phyloP scores from a whole-genome alignment of 768 basidiomycete genomes.

The Hirschioporus abietinus region DNA sequence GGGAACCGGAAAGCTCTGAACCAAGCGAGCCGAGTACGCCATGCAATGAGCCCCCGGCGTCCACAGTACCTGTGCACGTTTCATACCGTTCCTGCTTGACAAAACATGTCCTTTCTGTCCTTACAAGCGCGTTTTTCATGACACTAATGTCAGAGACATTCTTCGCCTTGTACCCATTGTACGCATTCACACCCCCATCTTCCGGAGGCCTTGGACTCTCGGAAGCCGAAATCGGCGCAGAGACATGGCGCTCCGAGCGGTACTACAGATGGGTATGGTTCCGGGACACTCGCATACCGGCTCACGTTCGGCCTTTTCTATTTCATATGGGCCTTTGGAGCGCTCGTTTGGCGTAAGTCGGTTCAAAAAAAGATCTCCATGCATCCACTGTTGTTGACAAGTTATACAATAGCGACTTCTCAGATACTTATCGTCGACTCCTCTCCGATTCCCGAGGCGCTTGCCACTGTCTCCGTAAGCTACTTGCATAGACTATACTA shows the following conservation, averaged over 20 bases:
- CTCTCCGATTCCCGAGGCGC: not conserved
- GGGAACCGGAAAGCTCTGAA: not conserved
- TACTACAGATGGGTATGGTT: slow-evolving; percentile 3
- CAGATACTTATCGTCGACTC: not conserved
- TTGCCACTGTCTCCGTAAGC: not conserved
- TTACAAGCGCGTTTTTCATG: slow-evolving; percentile 10
- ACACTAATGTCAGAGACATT: slow-evolving; percentile 7
- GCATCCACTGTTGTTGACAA: not conserved
- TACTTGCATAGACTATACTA: not conserved
- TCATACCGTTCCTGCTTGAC: slow-evolving; percentile 8
- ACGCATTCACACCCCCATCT: slow-evolving; percentile 11
- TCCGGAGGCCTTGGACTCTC: slow-evolving; percentile 14
- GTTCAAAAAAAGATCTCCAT: not conserved
- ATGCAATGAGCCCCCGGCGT: not conserved
- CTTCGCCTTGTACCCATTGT: slow-evolving; percentile 12
- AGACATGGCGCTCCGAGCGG: slow-evolving; percentile 13
- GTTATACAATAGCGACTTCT: not conserved
- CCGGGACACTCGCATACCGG: not conserved
- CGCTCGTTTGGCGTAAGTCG: slow-evolving; percentile 12
- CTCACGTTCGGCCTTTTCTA: slow-evolving; percentile 1
- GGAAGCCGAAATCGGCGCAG: slow-evolving; percentile 14
- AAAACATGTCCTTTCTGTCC: slow-evolving; percentile 11
- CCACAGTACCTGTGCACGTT: not conserved
- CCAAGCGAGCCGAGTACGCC: not conserved
- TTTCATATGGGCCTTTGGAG: slow-evolving; percentile 9